These are phyloP conservation scores for Penicillium sp. DNA, from an alignment of 2,329 filamentous ascomycete species.

Conservation along the genomic window DNA sequence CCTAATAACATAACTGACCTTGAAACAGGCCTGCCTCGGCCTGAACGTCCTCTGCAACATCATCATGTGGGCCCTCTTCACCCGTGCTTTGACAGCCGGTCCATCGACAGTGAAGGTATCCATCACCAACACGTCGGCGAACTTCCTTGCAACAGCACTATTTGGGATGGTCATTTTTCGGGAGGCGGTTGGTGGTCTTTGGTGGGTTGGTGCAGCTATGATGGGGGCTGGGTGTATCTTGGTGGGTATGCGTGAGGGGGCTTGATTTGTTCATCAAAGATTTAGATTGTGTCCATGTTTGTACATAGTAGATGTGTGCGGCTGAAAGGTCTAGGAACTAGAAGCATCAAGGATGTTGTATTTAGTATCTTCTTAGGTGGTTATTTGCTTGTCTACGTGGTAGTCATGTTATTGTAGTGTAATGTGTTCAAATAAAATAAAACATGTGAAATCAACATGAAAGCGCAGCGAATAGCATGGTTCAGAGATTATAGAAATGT, in stretches of 20 bases:
- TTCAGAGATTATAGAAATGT: too few species aligned
- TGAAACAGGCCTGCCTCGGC: slow-evolving; percentile 55
- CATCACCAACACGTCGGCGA: slow-evolving; percentile 64
- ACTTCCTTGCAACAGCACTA: slow-evolving; percentile 63
- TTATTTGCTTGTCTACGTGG: too few species aligned
- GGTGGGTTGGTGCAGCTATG: slow-evolving; percentile 63
- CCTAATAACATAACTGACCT: background rate
- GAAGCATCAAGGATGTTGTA: too few species aligned
- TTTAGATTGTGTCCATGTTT: background rate
- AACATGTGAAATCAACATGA: too few species aligned
- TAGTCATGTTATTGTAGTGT: too few species aligned
- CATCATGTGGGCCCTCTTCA: slow-evolving; percentile 67
- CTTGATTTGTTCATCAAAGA: slow-evolving; percentile 1
- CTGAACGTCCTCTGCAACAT: slow-evolving; percentile 64
- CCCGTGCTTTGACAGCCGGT: slow-evolving; percentile 59
- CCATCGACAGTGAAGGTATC: slow-evolving; percentile 63
- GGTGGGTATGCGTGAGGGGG: slow-evolving; percentile 59
- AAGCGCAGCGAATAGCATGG: too few species aligned
- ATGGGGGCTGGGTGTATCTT: slow-evolving; percentile 63
- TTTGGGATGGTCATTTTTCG: slow-evolving; percentile 59
- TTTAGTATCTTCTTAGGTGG: too few species aligned
- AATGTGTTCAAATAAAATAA: too few species aligned
- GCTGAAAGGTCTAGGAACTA: background rate
- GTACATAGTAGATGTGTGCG: background rate
- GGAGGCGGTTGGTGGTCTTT: slow-evolving; percentile 57